Percentiles rank a stretch among this genome's conserved stretches.
These are phyloP conservation scores for Botrytis paeoniae DNA, from an alignment of 2,329 filamentous ascomycete genomes.

Conservation along the genomic window DNA sequence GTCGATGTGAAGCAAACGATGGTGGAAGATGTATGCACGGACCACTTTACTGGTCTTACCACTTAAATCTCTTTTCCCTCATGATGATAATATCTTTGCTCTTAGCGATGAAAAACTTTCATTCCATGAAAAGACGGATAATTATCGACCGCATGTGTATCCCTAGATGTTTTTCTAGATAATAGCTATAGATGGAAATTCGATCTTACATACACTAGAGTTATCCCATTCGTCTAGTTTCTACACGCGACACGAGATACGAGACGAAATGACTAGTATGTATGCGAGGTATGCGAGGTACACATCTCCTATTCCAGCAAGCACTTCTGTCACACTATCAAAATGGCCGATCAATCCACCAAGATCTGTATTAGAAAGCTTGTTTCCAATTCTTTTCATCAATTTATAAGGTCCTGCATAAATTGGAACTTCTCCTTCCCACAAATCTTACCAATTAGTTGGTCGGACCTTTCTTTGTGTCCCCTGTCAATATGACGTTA, in stretches of 20 bases:
- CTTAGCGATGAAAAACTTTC: neutral
- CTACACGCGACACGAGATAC: neutral
- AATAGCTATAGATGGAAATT: neutral
- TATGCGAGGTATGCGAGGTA: neutral
- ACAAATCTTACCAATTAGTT: neutral
- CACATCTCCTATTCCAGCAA: neutral
- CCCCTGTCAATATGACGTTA: slow-evolving; percentile 7
- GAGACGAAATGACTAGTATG: neutral
- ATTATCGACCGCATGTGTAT: neutral
- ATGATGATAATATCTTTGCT: too few relatives aligned
- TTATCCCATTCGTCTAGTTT: neutral
- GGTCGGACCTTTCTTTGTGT: neutral
- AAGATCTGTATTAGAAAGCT: neutral
- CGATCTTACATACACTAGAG: neutral
- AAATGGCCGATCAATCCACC: neutral
- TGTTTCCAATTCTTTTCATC: neutral
- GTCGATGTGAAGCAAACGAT: neutral
- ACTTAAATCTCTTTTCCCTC: neutral
- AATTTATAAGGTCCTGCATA: neutral
- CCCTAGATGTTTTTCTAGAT: neutral
- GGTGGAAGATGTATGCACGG: neutral
- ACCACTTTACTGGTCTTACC: neutral
- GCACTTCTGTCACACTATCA: neutral
- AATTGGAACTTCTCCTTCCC: neutral
- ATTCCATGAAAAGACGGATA: neutral